A percentile compares a stretch with the other conserved stretches of the same genome.
Evolutionary conservation across 2,329 filamentous ascomycete species (phyloP).

Genomic region (Venturiaceae sp.): DNA sequence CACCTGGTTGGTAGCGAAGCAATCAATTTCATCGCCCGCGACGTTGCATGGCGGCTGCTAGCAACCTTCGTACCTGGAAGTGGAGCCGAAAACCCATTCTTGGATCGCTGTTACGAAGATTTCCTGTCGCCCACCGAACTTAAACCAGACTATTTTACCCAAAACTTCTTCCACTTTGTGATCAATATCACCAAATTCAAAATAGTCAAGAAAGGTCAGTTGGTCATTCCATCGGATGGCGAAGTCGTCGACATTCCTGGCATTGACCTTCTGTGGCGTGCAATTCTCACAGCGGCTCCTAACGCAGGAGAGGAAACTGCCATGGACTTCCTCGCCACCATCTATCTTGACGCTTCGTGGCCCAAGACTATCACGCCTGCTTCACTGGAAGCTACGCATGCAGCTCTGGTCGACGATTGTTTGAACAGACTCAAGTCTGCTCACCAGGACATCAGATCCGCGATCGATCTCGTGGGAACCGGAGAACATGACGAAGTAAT

Average conservation of each 20-base stretch:
- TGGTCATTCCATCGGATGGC: slow-evolving; percentile 35
- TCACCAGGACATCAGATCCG: background rate
- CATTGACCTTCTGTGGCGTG: slow-evolving; percentile 70
- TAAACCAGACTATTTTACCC: slow-evolving; percentile 37
- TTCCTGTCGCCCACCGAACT: slow-evolving; percentile 38
- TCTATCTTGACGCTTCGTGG: slow-evolving; percentile 51
- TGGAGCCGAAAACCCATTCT: slow-evolving; percentile 29
- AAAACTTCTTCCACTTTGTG: slow-evolving; percentile 54
- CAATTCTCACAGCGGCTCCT: slow-evolving; percentile 61
- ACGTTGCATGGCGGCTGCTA: slow-evolving; percentile 60
- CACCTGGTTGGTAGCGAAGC: slow-evolving; percentile 58
- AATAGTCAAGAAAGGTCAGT: background rate
- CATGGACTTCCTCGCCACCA: slow-evolving; percentile 60
- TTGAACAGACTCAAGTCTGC: slow-evolving; percentile 45
- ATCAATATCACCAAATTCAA: slow-evolving; percentile 23
- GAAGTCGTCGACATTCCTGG: slow-evolving; percentile 42
- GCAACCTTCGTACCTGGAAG: slow-evolving; percentile 26
- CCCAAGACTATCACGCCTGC: slow-evolving; percentile 30
- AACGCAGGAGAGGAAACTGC: slow-evolving; percentile 57
- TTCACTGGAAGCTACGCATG: slow-evolving; percentile 50
- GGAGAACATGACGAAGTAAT: background rate
- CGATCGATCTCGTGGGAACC: background rate
- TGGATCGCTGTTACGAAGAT: slow-evolving; percentile 40
- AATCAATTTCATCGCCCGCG: slow-evolving; percentile 50
- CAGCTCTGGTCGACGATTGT: slow-evolving; percentile 64